Evolutionary conservation across 176 grass and related monocot species (phyloP), one percentile per base, ranked within the genome.

Genomic region (Cymbopogon citratus): DNA sequence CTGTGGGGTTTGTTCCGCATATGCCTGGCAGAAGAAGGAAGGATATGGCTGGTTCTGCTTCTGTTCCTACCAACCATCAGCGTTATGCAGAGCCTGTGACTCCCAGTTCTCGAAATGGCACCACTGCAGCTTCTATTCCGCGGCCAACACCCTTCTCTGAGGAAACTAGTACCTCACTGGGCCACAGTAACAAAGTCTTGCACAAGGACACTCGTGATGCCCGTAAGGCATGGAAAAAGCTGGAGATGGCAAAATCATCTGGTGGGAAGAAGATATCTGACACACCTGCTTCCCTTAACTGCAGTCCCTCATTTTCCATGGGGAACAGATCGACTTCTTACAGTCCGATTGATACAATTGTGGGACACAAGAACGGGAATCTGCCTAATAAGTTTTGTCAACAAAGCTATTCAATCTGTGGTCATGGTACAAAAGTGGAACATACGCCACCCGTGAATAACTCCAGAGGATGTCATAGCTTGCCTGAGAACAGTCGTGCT

Each of bases 171-270:
- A 46, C 21, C 41, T 83, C 79, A 34, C 41, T 18, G 14, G 31
- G 75, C 44, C 62, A 27, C 75, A 68, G 74, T 43, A 80, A 76
- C 10, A 83, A 67, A 31, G 25, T 14, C 71, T 35, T 75, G 2
- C 78, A 24, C 18, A 83, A 76, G 43, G 73, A 86, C 33, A 36
- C 38, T 25, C 12, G 0, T 28, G 68, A 90, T 90, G 73, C 81
- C 21, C 69, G 9, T 46, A 92, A 91, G 91, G 87, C 91, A 78
- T 97, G 94, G 94, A 94, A 92, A 90, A 90, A 71, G 89, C 69
- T 97, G 87, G 83, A 92, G 77, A 85, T 76, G 12, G 94, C 87
- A 69, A 92, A 90, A 80, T 78, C 78, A 28, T 27, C 67, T 59
- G 48, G 74, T 79, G 68, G 33, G 38, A 86, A 36, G 70, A 81